phyloP scores from a whole-genome alignment of 257 asterid species.

The Forsythia viridissima region DNA sequence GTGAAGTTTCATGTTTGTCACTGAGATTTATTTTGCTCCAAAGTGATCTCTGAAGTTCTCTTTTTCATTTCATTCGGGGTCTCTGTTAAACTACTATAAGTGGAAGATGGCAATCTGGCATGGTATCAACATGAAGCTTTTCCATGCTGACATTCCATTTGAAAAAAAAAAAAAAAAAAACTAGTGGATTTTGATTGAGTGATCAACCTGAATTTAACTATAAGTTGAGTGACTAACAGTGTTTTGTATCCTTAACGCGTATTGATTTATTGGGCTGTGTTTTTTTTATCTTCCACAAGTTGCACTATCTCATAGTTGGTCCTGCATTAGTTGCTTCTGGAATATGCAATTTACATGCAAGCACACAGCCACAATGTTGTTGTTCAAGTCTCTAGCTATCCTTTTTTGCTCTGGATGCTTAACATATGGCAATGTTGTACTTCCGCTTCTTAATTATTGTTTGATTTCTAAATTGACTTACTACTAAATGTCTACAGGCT shows the following conservation, averaged over 20 bases:
- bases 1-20: neutral
- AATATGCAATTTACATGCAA: no score
- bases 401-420: neutral
- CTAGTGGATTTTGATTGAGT: neutral
- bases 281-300: neutral
- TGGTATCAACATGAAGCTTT: no score
- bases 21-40: neutral
- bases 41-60: neutral
- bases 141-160: neutral
- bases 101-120: neutral
- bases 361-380: neutral
- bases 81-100: neutral
- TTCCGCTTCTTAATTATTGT: neutral
- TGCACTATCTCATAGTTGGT: neutral
- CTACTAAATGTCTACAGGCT: slow-evolving; percentile 49
- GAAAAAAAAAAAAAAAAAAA: no score
- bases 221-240: neutral
- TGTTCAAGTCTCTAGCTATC: neutral
- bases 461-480: neutral
- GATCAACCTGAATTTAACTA: neutral
- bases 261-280: neutral
- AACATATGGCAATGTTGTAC: neutral
- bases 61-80: neutral
- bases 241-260: neutral
- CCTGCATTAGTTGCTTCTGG: neutral